Evolutionary conservation across 805 yeast genomes (phyloP), one percentile per base, ranked within the genome.

Genomic region (Danielia oregonensis): DNA sequence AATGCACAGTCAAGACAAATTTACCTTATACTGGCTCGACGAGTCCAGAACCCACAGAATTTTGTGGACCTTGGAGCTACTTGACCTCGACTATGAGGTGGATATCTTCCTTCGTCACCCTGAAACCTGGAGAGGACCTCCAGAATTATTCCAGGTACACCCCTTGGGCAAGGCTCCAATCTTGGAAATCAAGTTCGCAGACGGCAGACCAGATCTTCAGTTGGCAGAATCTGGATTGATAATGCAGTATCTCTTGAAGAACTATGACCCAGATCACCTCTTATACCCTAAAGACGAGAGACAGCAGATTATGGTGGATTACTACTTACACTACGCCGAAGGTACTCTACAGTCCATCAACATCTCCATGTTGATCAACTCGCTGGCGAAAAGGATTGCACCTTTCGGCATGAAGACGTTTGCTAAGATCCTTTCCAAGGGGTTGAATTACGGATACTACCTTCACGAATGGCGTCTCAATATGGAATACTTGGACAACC

Each of bases 91-190:
- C 17, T 82, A 78, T 48, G 74, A 72, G 10, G 56, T 79, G 13
- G 70, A 75, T 42, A 50, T 70, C 3, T 79, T 76, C 54, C 56
- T 70, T 37, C 67, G 88, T 32, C 63, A 73, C 41, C 61, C 65
- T 2, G 57, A 61, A 6, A 62, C 66, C 13, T 65, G 66, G 56
- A 58, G 74, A 26, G 66, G 63, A 3, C 48, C 57, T 23, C 44
- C 46, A 5, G 77, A 63, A 24, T 54, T 80, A 25, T 64, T 64
- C 39, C 61, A 71, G 25, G 59, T 79, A 8, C 83, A 78, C 48
- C 82, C 84, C 7, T 55, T 76, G 15, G 88, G 87, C 0, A 78
- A 77, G 48, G 61, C 78, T 1, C 91, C 91, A 1, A 54, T 80
- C 1, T 42, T 83, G 28, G 81, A 74, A 42, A 33, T 42, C 17